Conservation (phyloP, 176 grass and related monocot genomes). For the Avena insularis region DNA sequence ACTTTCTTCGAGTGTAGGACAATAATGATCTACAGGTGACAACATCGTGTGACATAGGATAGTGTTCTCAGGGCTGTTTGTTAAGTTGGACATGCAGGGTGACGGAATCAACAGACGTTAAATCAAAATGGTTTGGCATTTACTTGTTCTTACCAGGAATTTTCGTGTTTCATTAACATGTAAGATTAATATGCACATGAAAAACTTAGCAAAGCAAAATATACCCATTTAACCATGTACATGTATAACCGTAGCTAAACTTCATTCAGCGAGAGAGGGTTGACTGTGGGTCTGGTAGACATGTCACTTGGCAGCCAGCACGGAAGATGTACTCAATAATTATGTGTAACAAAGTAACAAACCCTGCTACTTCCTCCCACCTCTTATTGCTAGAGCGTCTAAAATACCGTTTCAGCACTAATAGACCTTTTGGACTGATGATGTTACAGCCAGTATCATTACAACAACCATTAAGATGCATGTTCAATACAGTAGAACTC, state of each 20-base stretch:
- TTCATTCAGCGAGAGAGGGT: not conserved
- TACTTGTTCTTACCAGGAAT: not conserved
- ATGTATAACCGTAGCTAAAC: not conserved
- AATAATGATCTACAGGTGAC: not conserved
- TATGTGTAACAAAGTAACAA: not conserved
- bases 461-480: conserved; percentile 26
- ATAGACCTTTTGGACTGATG: not conserved
- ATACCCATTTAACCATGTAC: not conserved
- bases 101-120: not conserved
- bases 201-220: not conserved
- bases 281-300: not conserved
- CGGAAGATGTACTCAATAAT: not conserved
- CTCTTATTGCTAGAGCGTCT: not conserved
- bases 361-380: not conserved
- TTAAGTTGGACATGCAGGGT: not conserved
- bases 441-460: conserved; percentile 9
- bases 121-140: not conserved
- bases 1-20: not conserved
- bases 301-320: not conserved
- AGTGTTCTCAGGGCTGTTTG: not conserved
- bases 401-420: not conserved
- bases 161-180: not conserved
- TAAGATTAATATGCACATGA: not conserved
- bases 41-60: not conserved
- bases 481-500: not conserved